Evolutionary conservation across 2,329 filamentous ascomycete genomes (phyloP).

Genomic region (Nannizziopsis barbatae): DNA sequence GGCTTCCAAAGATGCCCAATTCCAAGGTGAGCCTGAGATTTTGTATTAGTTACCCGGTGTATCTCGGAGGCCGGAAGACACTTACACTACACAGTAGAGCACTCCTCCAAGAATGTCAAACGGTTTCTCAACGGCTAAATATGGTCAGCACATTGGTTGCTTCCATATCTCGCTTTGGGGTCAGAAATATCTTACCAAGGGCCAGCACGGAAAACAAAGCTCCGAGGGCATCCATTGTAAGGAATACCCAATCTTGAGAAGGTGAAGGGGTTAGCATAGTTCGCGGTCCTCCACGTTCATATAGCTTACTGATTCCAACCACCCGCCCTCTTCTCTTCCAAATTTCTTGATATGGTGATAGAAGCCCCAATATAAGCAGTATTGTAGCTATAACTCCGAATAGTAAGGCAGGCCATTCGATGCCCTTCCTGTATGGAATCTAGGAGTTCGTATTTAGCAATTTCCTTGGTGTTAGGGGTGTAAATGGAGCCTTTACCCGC

Average conservation of each 20-base stretch:
- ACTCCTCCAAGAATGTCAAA: slow-evolving; percentile 53
- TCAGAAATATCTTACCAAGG: slow-evolving; percentile 36
- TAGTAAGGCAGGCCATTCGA: slow-evolving; percentile 44
- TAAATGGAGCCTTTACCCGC: slow-evolving; percentile 30
- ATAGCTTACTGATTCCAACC: slow-evolving; percentile 45
- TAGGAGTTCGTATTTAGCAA: slow-evolving; percentile 19
- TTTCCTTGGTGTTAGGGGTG: neutral
- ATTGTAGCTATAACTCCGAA: slow-evolving; percentile 50
- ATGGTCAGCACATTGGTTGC: slow-evolving; percentile 15
- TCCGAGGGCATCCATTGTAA: slow-evolving; percentile 49
- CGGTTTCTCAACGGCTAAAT: slow-evolving; percentile 45
- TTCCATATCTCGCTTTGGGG: neutral
- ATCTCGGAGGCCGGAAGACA: slow-evolving; percentile 2
- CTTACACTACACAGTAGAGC: slow-evolving; percentile 51
- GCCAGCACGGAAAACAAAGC: slow-evolving; percentile 55
- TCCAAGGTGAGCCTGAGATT: slow-evolving; percentile 44
- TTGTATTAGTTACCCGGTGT: neutral
- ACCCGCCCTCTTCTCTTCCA: slow-evolving; percentile 52
- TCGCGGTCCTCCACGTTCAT: neutral
- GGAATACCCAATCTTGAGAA: slow-evolving; percentile 42
- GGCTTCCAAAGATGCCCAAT: slow-evolving; percentile 49
- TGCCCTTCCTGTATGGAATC: slow-evolving; percentile 45
- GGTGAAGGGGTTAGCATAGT: neutral
- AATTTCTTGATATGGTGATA: slow-evolving; percentile 52
- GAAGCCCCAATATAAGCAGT: slow-evolving; percentile 45